Evolutionary conservation across 2,329 filamentous ascomycete genomes (phyloP).

Genomic region (Penicillium sp.): DNA sequence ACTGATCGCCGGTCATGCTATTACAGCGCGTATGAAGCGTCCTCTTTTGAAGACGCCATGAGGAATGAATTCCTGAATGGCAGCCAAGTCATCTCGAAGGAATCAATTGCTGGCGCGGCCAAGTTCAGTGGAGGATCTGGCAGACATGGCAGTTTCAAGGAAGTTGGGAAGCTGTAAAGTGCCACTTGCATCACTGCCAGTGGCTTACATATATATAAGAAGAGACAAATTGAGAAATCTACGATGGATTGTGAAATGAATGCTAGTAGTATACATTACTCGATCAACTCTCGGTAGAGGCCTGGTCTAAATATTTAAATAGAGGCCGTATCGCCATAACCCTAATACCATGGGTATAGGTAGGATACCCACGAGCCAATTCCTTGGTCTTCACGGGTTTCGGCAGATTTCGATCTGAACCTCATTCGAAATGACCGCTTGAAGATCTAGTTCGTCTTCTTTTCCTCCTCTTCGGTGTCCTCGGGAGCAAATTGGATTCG

Average conservation of each 20-base stretch:
- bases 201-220: no score
- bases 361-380: no score
- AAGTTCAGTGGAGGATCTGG: conserved; percentile 22
- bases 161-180: conserved; percentile 20
- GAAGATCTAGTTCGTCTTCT: conserved; percentile 22
- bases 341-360: no score
- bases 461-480: conserved; percentile 21
- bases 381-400: no score
- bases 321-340: no score
- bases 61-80: conserved; percentile 20
- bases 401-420: neutral
- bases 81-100: conserved; percentile 19
- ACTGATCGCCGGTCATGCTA: conserved; percentile 55
- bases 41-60: conserved; percentile 54
- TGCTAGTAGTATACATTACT: conserved; percentile 19
- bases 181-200: neutral
- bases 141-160: conserved; percentile 24
- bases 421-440: neutral
- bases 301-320: no score
- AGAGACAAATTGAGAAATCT: no score
- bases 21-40: conserved; percentile 55
- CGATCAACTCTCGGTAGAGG: neutral
- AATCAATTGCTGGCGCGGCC: conserved; percentile 22
- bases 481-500: conserved; percentile 36
- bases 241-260: no score